Base-by-base conservation (phyloP, 176 grass and related monocot species). In the Ampelocalamus luodianensis region DNA sequence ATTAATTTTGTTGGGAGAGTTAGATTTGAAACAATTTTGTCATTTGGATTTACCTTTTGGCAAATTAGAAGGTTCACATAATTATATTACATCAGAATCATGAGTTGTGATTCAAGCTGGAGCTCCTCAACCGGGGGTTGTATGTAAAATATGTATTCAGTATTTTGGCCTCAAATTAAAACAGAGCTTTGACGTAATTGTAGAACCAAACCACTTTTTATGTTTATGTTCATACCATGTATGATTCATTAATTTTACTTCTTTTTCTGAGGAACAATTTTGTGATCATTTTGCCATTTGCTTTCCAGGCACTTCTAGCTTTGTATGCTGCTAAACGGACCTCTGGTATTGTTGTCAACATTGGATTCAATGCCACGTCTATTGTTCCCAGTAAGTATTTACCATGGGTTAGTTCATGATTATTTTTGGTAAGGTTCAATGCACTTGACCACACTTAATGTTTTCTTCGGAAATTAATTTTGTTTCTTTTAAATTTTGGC, bases 331-430 rank as follows among this genome's bases (percentile, higher is more conserved):
- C 93, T 85, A 93, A 79, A 87, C 78, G 73, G 40, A 94, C 88
- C 40, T 98, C 96, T 66, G 93, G 96, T 51, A 94, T 98, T 68
- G 88, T 98, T 87, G 89, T 98, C 73, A 93, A 98, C 85, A 88
- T 98, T 90, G 96, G 96, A 76, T 98, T 98, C 81, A 90, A 98
- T 86, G 54, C 64, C 43, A 98, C 96, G 24, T 94, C 89, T 51
- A 32, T 98, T 71, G 93, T 95, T 73, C 96, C 96, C 51, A 90
- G 96, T 98, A 83, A 88, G 91, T 88, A 78, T 71, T 72, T 80
- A 45, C n/a, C 23, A 44, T 56, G 14, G 42, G 0, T 66, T 40
- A 10, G 15, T 59, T 82, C 51, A 82, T 82, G 23, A 59, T 9
- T 79, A n/a, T 46, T 16, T 67, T 66, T 55, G 37, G 2, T 51